Percentiles rank a stretch among this genome's conserved stretches.
Evolutionary conservation across 2,329 filamentous ascomycete genomes (phyloP).

Genomic region (Xylariaceae sp.): DNA sequence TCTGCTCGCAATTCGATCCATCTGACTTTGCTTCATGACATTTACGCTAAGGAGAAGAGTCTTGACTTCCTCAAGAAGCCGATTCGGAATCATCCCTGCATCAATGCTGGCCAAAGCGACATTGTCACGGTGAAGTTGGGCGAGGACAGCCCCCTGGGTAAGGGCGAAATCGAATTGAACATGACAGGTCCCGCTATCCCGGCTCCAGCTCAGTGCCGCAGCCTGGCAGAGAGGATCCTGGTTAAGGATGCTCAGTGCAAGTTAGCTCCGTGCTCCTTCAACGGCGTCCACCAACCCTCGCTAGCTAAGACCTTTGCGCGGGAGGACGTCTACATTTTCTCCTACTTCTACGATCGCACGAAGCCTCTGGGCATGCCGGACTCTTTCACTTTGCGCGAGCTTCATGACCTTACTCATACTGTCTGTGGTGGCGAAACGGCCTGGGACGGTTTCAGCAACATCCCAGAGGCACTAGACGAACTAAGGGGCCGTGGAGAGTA

Average conservation of each 20-base stretch:
- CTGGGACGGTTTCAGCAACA: constrained; percentile 81
- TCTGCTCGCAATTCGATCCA: constrained; percentile 89
- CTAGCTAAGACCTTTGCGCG: constrained; percentile 89
- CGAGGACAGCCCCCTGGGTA: constrained; percentile 69
- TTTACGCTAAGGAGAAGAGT: constrained; percentile 65
- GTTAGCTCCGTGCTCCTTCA: constrained; percentile 95
- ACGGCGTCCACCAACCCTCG: constrained; percentile 92
- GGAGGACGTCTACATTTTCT: constrained; percentile 96
- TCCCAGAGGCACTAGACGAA: constrained; percentile 81
- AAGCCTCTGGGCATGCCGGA: constrained; percentile 97
- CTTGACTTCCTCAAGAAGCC: constrained; percentile 49
- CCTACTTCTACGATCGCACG: constrained; percentile 97
- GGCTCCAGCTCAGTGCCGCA: constrained; percentile 85
- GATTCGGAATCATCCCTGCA: constrained; percentile 64
- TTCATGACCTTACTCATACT: constrained; percentile 82
- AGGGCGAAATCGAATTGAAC: constrained; percentile 70
- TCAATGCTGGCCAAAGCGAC: constrained; percentile 77
- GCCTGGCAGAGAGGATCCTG: constrained; percentile 87
- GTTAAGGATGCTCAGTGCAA: constrained; percentile 84
- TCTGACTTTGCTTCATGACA: constrained; percentile 73
- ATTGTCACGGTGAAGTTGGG: constrained; percentile 75
- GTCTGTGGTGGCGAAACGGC: constrained; percentile 80
- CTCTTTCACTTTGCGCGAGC: constrained; percentile 88
- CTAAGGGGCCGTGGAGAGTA: constrained; percentile 83
- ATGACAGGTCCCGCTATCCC: constrained; percentile 84